A percentile compares a stretch with the other conserved stretches of the same genome.
Evolutionary conservation across 177 flowering plant species (phyloP).

Genomic region (Telopea speciosissima): DNA sequence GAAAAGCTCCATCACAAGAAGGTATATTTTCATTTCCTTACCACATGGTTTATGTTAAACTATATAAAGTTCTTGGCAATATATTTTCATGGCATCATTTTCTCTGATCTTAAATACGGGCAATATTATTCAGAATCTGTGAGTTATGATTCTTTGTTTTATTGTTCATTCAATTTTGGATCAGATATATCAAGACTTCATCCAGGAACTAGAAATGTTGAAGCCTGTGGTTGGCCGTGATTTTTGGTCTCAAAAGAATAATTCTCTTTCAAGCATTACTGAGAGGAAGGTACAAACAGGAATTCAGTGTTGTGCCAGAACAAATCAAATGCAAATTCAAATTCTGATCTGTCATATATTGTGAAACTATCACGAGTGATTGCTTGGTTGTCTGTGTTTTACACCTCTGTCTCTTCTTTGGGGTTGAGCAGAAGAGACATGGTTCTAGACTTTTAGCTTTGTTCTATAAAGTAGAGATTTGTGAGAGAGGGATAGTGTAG

Average conservation of each 20-base stretch:
- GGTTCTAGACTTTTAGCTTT: neutral
- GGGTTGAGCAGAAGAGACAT: neutral
- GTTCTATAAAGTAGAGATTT: neutral
- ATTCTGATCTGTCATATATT: too few relatives aligned
- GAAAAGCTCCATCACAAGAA: conserved; percentile 28
- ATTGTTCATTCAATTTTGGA: conserved; percentile 10
- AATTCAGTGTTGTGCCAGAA: neutral
- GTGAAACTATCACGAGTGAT: too few relatives aligned
- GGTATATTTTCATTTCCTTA: conserved; percentile 12
- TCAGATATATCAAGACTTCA: conserved; percentile 23
- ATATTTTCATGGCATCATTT: neutral
- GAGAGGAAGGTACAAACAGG: conserved; percentile 10
- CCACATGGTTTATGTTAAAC: too few relatives aligned
- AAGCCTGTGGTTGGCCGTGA: conserved; percentile 13
- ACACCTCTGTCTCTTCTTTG: neutral
- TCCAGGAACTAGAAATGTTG: conserved; percentile 24
- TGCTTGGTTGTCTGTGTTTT: neutral
- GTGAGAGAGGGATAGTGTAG: neutral
- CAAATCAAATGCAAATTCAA: too few relatives aligned
- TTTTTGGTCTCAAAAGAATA: conserved; percentile 1
- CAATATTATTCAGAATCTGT: neutral
- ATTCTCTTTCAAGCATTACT: conserved; percentile 1
- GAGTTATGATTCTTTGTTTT: neutral
- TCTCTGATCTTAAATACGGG: neutral
- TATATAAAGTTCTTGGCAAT: neutral